phyloP scores from a whole-genome alignment of 1,284 basidiomycete species.

The Chalciporus sp. region DNA sequence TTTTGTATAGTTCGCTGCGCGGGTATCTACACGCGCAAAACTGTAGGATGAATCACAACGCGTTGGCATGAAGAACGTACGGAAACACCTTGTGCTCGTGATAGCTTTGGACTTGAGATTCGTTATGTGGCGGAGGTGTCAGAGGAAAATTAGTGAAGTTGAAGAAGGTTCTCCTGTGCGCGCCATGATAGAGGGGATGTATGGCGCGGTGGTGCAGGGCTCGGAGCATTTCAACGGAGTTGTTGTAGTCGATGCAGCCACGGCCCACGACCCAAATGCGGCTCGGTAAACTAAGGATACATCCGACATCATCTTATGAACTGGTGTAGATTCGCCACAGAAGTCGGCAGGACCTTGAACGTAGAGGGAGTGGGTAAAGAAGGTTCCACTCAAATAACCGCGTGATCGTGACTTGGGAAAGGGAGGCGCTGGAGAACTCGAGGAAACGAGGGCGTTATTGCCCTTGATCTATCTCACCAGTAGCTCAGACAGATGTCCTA shows the following conservation, averaged over 20 bases:
- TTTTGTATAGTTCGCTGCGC: conserved; percentile 77
- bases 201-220: conserved; percentile 16
- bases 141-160: conserved; percentile 44
- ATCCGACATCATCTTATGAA: background rate
- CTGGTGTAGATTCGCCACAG: background rate
- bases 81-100: conserved; percentile 76
- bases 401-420: background rate
- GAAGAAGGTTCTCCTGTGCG: conserved; percentile 37
- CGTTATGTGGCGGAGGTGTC: conserved; percentile 36
- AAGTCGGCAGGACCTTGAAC: background rate
- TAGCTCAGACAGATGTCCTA: background rate
- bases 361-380: background rate
- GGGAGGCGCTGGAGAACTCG: background rate
- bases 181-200: background rate
- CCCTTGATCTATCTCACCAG: background rate
- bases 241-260: background rate
- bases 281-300: background rate
- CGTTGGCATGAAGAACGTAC: conserved; percentile 49
- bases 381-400: too few relatives aligned
- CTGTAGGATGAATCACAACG: conserved; percentile 4
- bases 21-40: conserved; percentile 56
- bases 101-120: conserved; percentile 43
- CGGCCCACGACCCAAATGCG: background rate
- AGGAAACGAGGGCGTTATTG: background rate
- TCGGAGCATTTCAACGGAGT: conserved; percentile 19